Base-by-base conservation (phyloP, 75 land plant species). In the Cryptomeria japonica region DNA sequence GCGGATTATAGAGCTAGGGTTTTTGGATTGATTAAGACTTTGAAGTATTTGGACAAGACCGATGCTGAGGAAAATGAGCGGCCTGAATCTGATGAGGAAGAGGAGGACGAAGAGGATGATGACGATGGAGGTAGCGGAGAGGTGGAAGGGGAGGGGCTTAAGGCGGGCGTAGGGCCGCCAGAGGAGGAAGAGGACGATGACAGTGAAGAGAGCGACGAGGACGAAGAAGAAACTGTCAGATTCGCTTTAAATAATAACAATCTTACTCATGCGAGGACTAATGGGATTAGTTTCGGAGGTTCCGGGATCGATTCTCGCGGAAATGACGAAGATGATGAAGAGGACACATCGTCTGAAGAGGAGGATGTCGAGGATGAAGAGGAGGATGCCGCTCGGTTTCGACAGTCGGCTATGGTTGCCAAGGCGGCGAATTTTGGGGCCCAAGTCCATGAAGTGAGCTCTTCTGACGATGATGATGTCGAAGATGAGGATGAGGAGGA, bases 81-180 rank as follows among this genome's bases (percentile, higher is more conserved):
- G 88, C 95, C 94, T 22, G 98, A 96, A 89, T 92, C 97, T 3
- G 98, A 96, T 56, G 97, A 96, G 1, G 97, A 96, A 79, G 97
- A 96, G 73, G 96, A 95, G n/a, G 97, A 96, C 19, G 96, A 94
- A 0, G 95, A 92, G 12, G 97, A 95, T 25, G 97, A 94, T n/a
- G 95, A 88, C 11, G 89, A 76, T 42, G 96, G 91, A 8, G 96
- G 87, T 39, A 93, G 91, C 37, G 96, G 87, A 12, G 97, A 97
- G 61, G 86, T 91, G 19, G 95, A 93, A 25, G 96, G 94, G 2
- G 99, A 95, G 3, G 95, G 93, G 85, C 83, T 89, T 36, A 90
- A 83, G 89, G 19, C 37, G 22, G 79, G 14, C 6, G 87, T 55
- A 70, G 91, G 89, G 73, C 75, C 64, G 61, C 73, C 72, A 12